phyloP scores from a whole-genome alignment of 176 grass and related monocot species.

The Musa itinerans region DNA sequence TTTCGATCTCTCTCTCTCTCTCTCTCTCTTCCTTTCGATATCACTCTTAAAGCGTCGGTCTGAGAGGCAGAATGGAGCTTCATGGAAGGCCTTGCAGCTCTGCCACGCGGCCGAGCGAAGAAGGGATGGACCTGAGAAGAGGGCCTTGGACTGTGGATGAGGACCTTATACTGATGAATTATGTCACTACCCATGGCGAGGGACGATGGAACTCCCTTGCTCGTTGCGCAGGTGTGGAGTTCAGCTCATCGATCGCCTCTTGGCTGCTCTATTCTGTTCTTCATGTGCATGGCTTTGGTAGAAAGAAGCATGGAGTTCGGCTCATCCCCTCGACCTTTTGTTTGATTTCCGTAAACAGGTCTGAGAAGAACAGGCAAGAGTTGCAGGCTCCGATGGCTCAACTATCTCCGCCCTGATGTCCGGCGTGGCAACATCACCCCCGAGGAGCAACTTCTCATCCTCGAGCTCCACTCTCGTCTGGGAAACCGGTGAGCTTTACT shows the following conservation, averaged over 20 bases:
- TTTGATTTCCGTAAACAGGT: slow-evolving; percentile 21
- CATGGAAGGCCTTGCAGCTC: neutral
- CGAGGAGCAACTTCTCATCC: slow-evolving; percentile 95
- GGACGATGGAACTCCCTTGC: slow-evolving; percentile 94
- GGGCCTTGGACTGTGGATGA: slow-evolving; percentile 96
- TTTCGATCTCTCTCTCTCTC: no score
- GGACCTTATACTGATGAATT: slow-evolving; percentile 80
- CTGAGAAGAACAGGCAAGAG: slow-evolving; percentile 91
- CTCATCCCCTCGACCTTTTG: neutral
- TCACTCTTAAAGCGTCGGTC: neutral
- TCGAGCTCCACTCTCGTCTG: slow-evolving; percentile 90
- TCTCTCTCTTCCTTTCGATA: neutral
- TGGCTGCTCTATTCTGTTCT: neutral
- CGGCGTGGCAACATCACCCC: slow-evolving; percentile 93
- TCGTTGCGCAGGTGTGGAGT: slow-evolving; percentile 61
- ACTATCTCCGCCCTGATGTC: slow-evolving; percentile 90
- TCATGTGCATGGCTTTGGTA: no score
- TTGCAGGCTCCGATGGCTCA: slow-evolving; percentile 88
- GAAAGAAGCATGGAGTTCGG: neutral
- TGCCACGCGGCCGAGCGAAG: neutral
- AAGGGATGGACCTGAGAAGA: slow-evolving; percentile 41
- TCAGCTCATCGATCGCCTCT: neutral
- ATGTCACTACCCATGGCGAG: slow-evolving; percentile 70
- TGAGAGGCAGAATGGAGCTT: neutral
- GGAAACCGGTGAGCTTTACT: slow-evolving; percentile 47